phyloP scores from a whole-genome alignment of 169 alveolate genomes.

The Eimeria nieschulzi region DNA sequence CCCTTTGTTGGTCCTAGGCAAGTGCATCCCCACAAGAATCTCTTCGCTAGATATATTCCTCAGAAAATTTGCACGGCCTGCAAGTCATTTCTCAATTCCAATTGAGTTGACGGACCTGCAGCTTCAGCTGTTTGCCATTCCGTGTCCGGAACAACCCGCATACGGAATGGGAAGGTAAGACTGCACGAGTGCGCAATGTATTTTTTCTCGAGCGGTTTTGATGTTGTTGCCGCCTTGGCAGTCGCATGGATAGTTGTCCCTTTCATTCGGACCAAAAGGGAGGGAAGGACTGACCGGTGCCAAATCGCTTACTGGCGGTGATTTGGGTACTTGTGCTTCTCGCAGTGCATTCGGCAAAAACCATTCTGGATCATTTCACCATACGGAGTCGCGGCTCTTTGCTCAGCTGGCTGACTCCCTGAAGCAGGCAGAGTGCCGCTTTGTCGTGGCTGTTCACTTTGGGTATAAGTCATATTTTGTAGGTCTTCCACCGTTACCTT shows the following conservation, averaged over 20 bases:
- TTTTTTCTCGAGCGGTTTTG: too few species aligned
- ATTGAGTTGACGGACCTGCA: slow-evolving; percentile 75
- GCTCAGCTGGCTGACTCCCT: not conserved
- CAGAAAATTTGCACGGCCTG: slow-evolving; percentile 75
- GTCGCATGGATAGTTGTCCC: too few species aligned
- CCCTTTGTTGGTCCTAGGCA: slow-evolving; percentile 75
- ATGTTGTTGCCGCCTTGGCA: too few species aligned
- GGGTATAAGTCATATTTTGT: slow-evolving; percentile 69
- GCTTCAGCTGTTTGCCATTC: slow-evolving; percentile 76
- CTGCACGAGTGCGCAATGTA: not conserved
- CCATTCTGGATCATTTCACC: not conserved
- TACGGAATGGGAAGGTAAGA: not conserved
- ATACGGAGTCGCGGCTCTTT: not conserved
- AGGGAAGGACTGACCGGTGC: too few species aligned
- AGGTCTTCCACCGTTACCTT: not conserved
- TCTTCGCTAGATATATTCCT: slow-evolving; percentile 79
- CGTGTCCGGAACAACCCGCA: slow-evolving; percentile 12
- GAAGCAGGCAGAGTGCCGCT: slow-evolving; percentile 24
- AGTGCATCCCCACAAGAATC: slow-evolving; percentile 73
- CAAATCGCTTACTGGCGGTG: too few species aligned
- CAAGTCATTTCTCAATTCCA: slow-evolving; percentile 78
- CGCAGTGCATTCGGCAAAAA: not conserved
- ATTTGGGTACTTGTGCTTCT: too few species aligned
- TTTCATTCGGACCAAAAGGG: too few species aligned
- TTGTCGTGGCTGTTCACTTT: slow-evolving; percentile 62